A percentile compares a stretch with the other conserved stretches of the same genome.
Evolutionary conservation across 2,329 filamentous ascomycete species (phyloP).

Genomic region (Aplosporella prunicola): DNA sequence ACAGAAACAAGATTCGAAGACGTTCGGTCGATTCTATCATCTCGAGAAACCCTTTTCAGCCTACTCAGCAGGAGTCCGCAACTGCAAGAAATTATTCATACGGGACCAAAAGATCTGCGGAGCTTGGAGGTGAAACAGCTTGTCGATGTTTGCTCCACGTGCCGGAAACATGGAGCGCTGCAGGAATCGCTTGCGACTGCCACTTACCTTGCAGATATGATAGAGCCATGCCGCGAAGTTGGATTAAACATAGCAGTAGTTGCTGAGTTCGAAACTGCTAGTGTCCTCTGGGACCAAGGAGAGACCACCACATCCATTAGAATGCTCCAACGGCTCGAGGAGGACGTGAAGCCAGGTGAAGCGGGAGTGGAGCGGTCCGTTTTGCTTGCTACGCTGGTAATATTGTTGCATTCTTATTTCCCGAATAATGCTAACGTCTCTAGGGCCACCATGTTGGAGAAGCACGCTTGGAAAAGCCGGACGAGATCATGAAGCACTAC

Average conservation of each 20-base stretch:
- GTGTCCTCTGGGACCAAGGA: constrained; percentile 87
- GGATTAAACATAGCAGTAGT: constrained; percentile 69
- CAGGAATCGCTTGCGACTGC: constrained; percentile 83
- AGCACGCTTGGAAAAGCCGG: constrained; percentile 81
- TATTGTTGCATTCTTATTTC: constrained; percentile 14
- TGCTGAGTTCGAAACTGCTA: constrained; percentile 73
- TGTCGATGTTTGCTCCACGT: constrained; percentile 63
- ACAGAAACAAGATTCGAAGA: constrained; percentile 56
- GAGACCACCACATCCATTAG: constrained; percentile 82
- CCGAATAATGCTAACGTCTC: constrained; percentile 12
- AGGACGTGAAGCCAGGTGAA: constrained; percentile 3
- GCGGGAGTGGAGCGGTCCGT: too few species aligned
- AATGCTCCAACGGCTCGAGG: constrained; percentile 64
- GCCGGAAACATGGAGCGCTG: constrained; percentile 67
- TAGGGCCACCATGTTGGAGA: constrained; percentile 79
- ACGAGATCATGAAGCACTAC: constrained; percentile 80
- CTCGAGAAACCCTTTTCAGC: constrained; percentile 72
- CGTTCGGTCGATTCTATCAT: constrained; percentile 70
- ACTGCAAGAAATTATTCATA: constrained; percentile 50
- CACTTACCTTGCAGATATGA: constrained; percentile 70
- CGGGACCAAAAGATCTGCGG: constrained; percentile 55
- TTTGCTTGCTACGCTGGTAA: constrained; percentile 69
- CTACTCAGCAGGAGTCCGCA: constrained; percentile 62
- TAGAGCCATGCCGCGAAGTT: constrained; percentile 57
- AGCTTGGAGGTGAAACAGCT: constrained; percentile 69